Evolutionary conservation across 164 flowering plant species (phyloP).

Genomic region (Stephania cephalantha): DNA sequence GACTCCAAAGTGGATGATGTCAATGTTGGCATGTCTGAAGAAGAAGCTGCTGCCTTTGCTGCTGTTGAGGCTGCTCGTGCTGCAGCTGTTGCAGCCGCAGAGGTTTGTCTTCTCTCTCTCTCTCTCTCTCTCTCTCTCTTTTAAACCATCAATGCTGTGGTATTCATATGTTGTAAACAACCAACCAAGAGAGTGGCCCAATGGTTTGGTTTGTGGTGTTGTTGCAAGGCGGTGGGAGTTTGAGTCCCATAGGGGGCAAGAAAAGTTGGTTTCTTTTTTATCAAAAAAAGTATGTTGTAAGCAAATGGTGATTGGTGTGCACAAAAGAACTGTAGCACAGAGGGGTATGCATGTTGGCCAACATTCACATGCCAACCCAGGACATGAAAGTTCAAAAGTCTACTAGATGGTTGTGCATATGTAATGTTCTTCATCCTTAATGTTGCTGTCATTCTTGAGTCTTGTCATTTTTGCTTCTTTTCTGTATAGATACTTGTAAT

Average conservation of each 20-base stretch:
- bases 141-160: not conserved
- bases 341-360: not conserved
- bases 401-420: not conserved
- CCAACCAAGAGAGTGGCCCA: too few species aligned
- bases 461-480: not conserved
- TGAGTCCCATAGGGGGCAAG: too few species aligned
- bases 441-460: not conserved
- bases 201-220: too few species aligned
- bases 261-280: not conserved
- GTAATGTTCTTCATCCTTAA: not conserved
- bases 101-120: slow-evolving; percentile 47
- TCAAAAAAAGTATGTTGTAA: not conserved
- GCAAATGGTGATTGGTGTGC: too few species aligned
- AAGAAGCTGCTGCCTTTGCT: slow-evolving; percentile 85
- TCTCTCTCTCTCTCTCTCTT: too few species aligned
- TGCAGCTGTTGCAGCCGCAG: slow-evolving; percentile 86
- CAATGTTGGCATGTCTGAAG: slow-evolving; percentile 53
- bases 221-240: too few species aligned
- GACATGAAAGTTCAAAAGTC: not conserved
- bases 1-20: slow-evolving; percentile 39
- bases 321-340: too few species aligned
- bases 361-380: not conserved
- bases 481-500: not conserved
- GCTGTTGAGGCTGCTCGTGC: slow-evolving; percentile 93
- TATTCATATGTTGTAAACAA: not conserved